Percentiles rank a stretch among this genome's conserved stretches.
Conservation (phyloP, 2,329 filamentous ascomycete species). For the Verticillium tricorpus region DNA sequence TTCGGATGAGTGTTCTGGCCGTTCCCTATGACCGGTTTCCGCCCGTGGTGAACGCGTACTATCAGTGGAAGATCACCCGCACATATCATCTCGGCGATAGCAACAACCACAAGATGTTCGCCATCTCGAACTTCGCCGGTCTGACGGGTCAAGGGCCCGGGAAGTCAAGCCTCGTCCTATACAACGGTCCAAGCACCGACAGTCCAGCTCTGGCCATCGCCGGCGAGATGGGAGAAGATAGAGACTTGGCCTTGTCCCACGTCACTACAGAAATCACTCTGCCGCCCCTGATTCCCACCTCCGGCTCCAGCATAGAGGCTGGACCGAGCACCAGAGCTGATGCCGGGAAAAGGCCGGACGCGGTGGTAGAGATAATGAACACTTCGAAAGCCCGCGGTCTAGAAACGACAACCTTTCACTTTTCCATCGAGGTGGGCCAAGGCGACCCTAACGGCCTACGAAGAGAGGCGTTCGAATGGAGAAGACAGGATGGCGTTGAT, state of each 20-base stretch:
- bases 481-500: neutral
- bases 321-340: neutral
- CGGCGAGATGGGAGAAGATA: neutral
- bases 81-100: slow-evolving; percentile 1
- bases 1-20: neutral
- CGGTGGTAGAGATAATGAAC: slow-evolving; percentile 1
- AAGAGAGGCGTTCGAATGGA: slow-evolving; percentile 4
- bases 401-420: neutral
- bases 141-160: neutral
- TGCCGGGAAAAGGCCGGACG: neutral
- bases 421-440: neutral
- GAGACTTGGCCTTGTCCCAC: neutral
- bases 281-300: neutral
- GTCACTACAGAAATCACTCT: neutral
- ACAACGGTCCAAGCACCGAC: slow-evolving; percentile 1
- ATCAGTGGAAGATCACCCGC: neutral
- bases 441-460: neutral
- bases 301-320: neutral
- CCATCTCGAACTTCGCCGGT: neutral
- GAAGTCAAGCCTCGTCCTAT: neutral
- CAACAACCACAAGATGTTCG: neutral
- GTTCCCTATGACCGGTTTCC: neutral
- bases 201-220: neutral
- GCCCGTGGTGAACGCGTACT: neutral
- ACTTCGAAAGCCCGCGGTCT: neutral